Evolutionary conservation across 2,329 filamentous ascomycete species (phyloP).

Genomic region (Aspergillus fumigatus): DNA sequence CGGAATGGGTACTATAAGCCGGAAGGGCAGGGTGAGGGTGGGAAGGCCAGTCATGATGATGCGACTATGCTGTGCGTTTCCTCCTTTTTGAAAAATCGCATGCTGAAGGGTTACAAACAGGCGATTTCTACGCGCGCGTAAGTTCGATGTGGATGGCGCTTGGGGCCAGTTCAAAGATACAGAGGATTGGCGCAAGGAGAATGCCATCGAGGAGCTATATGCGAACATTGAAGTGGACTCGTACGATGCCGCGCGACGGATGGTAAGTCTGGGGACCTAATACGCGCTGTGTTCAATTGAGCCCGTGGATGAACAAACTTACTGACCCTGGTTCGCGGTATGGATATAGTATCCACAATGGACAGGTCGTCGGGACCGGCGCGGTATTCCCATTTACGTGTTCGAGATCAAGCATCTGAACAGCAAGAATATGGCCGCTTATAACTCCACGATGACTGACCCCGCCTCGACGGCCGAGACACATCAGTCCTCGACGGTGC

Average conservation of each 20-base stretch:
- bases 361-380: slow-evolving; percentile 83
- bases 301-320: background rate
- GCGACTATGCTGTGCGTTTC: slow-evolving; percentile 44
- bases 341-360: slow-evolving; percentile 77
- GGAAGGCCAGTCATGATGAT: slow-evolving; percentile 43
- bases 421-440: slow-evolving; percentile 72
- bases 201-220: slow-evolving; percentile 74
- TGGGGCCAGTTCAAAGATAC: slow-evolving; percentile 81
- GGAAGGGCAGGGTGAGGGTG: slow-evolving; percentile 26
- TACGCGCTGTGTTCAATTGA: background rate
- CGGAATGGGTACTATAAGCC: slow-evolving; percentile 55
- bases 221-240: slow-evolving; percentile 79
- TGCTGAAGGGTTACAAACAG: slow-evolving; percentile 40
- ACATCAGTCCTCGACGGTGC: slow-evolving; percentile 53
- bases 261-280: slow-evolving; percentile 51
- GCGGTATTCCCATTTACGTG: slow-evolving; percentile 87
- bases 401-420: slow-evolving; percentile 83
- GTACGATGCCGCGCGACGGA: slow-evolving; percentile 68
- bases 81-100: background rate
- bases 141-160: slow-evolving; percentile 73
- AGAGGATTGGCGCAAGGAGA: slow-evolving; percentile 78
- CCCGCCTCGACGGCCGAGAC: slow-evolving; percentile 51
- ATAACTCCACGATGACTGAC: slow-evolving; percentile 54
- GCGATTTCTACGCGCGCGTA: slow-evolving; percentile 79
- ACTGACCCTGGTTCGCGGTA: background rate